Conservation (phyloP, 768 basidiomycete genomes). For the Xerocomellus intermedius region DNA sequence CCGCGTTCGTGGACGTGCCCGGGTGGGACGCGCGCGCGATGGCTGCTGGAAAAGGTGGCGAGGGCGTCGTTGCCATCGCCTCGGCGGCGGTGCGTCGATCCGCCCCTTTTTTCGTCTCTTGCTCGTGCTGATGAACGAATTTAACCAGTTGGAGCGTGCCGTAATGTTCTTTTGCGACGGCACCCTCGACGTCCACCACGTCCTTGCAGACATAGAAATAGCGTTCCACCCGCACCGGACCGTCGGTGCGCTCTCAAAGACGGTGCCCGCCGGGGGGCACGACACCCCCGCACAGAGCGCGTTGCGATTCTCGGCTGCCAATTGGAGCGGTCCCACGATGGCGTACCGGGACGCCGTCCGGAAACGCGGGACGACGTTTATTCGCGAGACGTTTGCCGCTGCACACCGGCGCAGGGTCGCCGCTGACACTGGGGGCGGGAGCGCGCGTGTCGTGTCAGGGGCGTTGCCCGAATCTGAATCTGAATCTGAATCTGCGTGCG, state of each 20-base stretch:
- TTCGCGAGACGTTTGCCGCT: background rate
- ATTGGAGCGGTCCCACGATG: background rate
- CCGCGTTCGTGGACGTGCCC: background rate
- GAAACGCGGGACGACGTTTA: background rate
- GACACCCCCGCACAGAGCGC: background rate
- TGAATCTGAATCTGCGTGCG: background rate
- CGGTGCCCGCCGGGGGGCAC: background rate
- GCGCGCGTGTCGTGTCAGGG: background rate
- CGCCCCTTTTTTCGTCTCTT: no score
- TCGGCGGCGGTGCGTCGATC: slow-evolving; percentile 1
- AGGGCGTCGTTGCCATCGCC: slow-evolving; percentile 4
- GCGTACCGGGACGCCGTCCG: background rate
- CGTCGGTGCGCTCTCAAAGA: background rate
- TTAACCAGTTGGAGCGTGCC: background rate
- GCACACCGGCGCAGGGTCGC: background rate
- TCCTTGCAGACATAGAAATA: background rate
- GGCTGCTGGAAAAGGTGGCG: background rate
- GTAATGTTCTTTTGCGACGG: background rate
- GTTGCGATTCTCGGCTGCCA: background rate
- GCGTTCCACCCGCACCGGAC: no score
- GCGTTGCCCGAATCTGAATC: background rate
- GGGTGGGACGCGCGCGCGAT: slow-evolving; percentile 1
- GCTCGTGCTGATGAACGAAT: background rate
- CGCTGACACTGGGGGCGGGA: background rate
- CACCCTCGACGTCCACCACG: background rate